Conservation (phyloP, 176 grass and related monocot species). For the Cymbopogon citratus region DNA sequence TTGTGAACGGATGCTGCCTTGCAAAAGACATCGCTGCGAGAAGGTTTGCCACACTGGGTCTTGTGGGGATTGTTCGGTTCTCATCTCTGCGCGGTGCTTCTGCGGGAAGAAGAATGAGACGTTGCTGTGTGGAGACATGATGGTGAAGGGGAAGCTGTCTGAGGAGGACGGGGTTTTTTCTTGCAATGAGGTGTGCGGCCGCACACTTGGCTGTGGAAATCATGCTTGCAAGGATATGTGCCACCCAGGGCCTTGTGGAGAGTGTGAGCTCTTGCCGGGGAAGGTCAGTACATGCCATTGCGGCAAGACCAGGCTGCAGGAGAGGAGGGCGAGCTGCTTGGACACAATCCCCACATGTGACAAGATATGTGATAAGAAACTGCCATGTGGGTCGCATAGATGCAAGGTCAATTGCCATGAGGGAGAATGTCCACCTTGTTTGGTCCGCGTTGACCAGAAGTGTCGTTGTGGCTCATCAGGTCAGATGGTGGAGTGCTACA, state of each 20-base stretch:
- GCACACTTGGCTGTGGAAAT: conserved; percentile 54
- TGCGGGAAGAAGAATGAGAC: conserved; percentile 67
- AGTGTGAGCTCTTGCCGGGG: conserved; percentile 56
- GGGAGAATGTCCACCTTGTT: conserved; percentile 58
- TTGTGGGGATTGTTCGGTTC: conserved; percentile 55
- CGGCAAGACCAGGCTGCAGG: conserved; percentile 58
- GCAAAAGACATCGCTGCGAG: conserved; percentile 57
- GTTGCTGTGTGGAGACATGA: conserved; percentile 67
- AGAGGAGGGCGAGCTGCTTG: conserved; percentile 63
- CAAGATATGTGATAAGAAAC: conserved; percentile 52
- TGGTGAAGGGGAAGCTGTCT: conserved; percentile 53
- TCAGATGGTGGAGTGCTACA: conserved; percentile 71
- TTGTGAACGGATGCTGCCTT: conserved; percentile 56
- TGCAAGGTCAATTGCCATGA: conserved; percentile 83
- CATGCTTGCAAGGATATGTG: conserved; percentile 70
- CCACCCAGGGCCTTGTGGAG: conserved; percentile 71
- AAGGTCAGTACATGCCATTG: conserved; percentile 81
- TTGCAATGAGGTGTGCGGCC: conserved; percentile 47
- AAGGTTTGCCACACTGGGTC: conserved; percentile 71
- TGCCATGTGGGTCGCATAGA: conserved; percentile 64
- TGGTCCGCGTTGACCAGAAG: conserved; percentile 68
- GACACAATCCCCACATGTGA: conserved; percentile 78
- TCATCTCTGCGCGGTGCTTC: conserved; percentile 58
- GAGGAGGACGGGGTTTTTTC: conserved; percentile 60
- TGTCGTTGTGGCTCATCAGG: conserved; percentile 71